These are phyloP conservation scores for Sphaceloma murrayae DNA, from an alignment of 2,329 filamentous ascomycete species.

Conservation along the genomic window DNA sequence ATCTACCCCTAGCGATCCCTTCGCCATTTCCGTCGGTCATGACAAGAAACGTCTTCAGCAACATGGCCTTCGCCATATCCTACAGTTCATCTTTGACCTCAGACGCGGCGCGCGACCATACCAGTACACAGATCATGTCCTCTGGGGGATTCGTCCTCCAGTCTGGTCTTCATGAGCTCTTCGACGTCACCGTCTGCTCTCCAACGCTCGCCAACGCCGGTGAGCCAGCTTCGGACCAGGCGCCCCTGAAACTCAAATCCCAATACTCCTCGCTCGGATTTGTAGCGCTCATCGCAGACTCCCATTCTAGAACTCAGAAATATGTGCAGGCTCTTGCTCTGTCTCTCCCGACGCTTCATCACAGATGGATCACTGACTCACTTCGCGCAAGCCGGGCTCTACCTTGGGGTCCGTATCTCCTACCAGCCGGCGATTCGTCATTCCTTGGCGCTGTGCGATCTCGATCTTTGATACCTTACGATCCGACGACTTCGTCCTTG, in stretches of 20 bases:
- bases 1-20: slow-evolving; percentile 15
- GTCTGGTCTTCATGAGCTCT: slow-evolving; percentile 72
- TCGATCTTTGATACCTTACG: slow-evolving; percentile 52
- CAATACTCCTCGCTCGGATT: slow-evolving; percentile 56
- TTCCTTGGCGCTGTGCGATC: slow-evolving; percentile 72
- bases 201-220: slow-evolving; percentile 21
- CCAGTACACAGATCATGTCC: slow-evolving; percentile 55
- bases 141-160: slow-evolving; percentile 65
- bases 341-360: slow-evolving; percentile 74
- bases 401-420: slow-evolving; percentile 70
- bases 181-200: slow-evolving; percentile 38
- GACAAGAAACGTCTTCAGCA: slow-evolving; percentile 51
- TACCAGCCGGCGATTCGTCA: slow-evolving; percentile 72
- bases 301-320: slow-evolving; percentile 76
- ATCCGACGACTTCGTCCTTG: slow-evolving; percentile 50
- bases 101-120: slow-evolving; percentile 40
- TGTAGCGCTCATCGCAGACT: slow-evolving; percentile 74
- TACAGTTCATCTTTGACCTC: slow-evolving; percentile 48
- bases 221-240: slow-evolving; percentile 24
- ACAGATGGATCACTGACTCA: slow-evolving; percentile 71
- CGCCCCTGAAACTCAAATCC: slow-evolving; percentile 36
- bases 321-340: slow-evolving; percentile 92
- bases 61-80: slow-evolving; percentile 83
- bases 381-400: slow-evolving; percentile 52
- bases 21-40: slow-evolving; percentile 21